Percentiles rank a stretch among this genome's conserved stretches.
Conservation (phyloP, 495 filamentous ascomycete genomes). For the Trichoderma reesei region DNA sequence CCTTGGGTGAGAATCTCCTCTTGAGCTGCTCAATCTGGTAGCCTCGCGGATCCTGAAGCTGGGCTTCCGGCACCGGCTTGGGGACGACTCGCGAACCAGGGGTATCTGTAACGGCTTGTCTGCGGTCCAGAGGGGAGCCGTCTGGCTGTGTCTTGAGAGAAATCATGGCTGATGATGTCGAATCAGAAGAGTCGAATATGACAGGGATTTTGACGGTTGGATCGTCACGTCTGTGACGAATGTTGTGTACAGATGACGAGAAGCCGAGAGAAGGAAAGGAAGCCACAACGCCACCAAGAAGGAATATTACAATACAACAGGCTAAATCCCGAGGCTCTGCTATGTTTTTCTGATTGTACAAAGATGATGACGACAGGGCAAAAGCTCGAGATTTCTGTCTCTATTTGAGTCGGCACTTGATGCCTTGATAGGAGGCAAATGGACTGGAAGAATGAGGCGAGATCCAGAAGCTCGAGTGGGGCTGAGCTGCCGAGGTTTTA, state of each 20-base stretch:
- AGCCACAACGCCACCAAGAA: conserved; percentile 2
- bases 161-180: conserved; percentile 16
- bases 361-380: neutral
- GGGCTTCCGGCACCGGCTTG: conserved; percentile 55
- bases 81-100: conserved; percentile 41
- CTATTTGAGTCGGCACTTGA: neutral
- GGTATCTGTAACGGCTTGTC: conserved; percentile 32
- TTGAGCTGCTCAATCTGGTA: conserved; percentile 72
- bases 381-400: neutral
- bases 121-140: conserved; percentile 10
- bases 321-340: neutral
- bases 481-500: too few species aligned
- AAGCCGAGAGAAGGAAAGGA: neutral
- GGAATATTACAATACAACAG: neutral
- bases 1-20: conserved; percentile 57
- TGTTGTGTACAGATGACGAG: neutral
- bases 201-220: neutral
- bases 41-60: conserved; percentile 56
- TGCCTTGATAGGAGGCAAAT: too few species aligned
- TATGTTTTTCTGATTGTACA: neutral
- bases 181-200: neutral
- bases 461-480: too few species aligned
- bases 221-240: neutral
- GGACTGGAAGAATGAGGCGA: too few species aligned
- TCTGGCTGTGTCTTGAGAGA: conserved; percentile 19